These are phyloP conservation scores for Leptoxyphium fumago DNA, from an alignment of 2,329 filamentous ascomycete species.

Conservation along the genomic window DNA sequence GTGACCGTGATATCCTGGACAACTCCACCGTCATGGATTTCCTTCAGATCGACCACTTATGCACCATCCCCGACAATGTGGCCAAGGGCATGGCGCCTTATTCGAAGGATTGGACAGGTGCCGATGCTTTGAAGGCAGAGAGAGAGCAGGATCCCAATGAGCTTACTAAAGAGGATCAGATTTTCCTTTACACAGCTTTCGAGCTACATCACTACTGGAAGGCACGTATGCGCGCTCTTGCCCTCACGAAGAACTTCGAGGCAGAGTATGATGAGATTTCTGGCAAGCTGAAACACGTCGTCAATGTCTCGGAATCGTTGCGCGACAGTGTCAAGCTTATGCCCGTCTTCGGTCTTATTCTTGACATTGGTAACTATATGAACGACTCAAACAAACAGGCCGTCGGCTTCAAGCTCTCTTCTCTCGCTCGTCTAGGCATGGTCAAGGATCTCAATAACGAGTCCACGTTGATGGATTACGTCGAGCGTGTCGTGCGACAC, in stretches of 20 bases:
- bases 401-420: slow-evolving; percentile 92
- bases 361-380: slow-evolving; percentile 99
- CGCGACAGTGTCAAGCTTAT: slow-evolving; percentile 85
- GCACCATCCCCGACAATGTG: slow-evolving; percentile 80
- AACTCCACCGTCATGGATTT: slow-evolving; percentile 95
- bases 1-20: slow-evolving; percentile 75
- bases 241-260: slow-evolving; percentile 72
- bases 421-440: slow-evolving; percentile 83
- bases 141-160: slow-evolving; percentile 79
- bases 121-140: slow-evolving; percentile 59
- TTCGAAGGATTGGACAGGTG: slow-evolving; percentile 89
- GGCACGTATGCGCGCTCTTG: slow-evolving; percentile 82
- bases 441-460: slow-evolving; percentile 99
- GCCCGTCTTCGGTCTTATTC: slow-evolving; percentile 87
- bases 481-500: slow-evolving; percentile 89
- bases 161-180: slow-evolving; percentile 86
- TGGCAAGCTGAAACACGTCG: slow-evolving; percentile 71
- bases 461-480: slow-evolving; percentile 84
- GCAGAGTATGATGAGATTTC: slow-evolving; percentile 84
- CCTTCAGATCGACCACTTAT: slow-evolving; percentile 79
- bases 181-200: slow-evolving; percentile 83
- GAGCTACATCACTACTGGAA: slow-evolving; percentile 98
- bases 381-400: slow-evolving; percentile 99
- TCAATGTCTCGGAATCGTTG: slow-evolving; percentile 73
- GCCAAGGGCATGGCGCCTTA: slow-evolving; percentile 88